Evolutionary conservation across 2,329 filamentous ascomycete species (phyloP).

Genomic region (Sclerotinia nivalis): DNA sequence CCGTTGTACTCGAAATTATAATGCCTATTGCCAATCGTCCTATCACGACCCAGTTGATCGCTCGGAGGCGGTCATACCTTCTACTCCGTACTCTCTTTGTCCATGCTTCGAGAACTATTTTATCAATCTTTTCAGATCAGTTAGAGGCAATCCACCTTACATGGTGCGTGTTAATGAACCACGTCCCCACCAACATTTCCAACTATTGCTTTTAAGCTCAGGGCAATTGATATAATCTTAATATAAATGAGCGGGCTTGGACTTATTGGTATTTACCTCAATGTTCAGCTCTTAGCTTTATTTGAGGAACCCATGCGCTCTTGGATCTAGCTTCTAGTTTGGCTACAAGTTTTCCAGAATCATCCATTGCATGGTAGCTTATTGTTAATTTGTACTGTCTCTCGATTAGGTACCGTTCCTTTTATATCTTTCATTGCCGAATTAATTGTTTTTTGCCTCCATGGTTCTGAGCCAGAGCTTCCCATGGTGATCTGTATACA

Average conservation of each 20-base stretch:
- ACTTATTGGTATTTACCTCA: background rate
- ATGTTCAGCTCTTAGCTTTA: background rate
- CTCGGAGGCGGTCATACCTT: background rate
- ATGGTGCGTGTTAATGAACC: background rate
- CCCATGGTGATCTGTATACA: too few relatives aligned
- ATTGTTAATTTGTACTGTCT: background rate
- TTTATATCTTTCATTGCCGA: background rate
- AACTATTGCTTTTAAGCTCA: background rate
- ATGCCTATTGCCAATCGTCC: background rate
- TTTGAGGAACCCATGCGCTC: background rate
- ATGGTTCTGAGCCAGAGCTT: too few relatives aligned
- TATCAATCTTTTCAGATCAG: background rate
- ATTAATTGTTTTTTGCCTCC: background rate
- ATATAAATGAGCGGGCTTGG: background rate
- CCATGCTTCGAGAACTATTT: background rate
- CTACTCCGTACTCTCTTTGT: background rate
- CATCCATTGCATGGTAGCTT: background rate
- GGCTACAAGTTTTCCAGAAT: background rate
- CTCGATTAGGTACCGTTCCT: too few relatives aligned
- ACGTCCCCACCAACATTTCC: background rate
- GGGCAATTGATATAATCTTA: conserved; percentile 3
- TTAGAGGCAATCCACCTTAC: background rate
- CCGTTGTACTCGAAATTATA: background rate
- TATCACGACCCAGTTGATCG: background rate
- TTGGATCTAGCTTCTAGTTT: background rate